These are phyloP conservation scores for Kluyveromyces starmeri DNA, from an alignment of 805 yeast species.

Conservation along the genomic window DNA sequence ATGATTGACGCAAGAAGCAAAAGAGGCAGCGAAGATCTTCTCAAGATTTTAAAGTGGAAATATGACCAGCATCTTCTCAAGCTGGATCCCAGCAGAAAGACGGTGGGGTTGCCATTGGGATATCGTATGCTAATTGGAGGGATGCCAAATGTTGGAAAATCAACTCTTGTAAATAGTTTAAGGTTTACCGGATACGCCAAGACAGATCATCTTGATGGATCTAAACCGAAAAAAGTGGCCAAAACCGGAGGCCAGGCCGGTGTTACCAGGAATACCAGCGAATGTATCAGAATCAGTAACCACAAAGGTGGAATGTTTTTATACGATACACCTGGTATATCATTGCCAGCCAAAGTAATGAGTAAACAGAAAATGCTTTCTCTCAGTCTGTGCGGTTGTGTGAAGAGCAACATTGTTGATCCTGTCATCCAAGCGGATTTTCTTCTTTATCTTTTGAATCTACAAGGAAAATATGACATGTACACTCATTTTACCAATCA, in stretches of 20 bases:
- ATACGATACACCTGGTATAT: conserved; percentile 91
- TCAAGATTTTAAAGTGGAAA: conserved; percentile 40
- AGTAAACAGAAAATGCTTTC: conserved; percentile 64
- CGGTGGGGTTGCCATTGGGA: conserved; percentile 79
- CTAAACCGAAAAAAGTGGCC: conserved; percentile 55
- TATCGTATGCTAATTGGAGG: conserved; percentile 71
- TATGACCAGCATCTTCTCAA: conserved; percentile 29
- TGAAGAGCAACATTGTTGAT: conserved; percentile 60
- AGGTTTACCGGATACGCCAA: conserved; percentile 35
- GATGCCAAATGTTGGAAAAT: conserved; percentile 97
- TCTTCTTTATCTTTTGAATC: conserved; percentile 62
- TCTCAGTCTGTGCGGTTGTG: conserved; percentile 66
- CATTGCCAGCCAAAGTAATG: conserved; percentile 59
- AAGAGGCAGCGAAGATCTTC: conserved; percentile 41
- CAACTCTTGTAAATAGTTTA: conserved; percentile 71
- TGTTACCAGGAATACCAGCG: conserved; percentile 73
- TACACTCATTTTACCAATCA: conserved; percentile 13
- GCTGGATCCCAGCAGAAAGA: conserved; percentile 15
- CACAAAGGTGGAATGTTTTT: conserved; percentile 55
- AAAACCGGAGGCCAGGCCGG: conserved; percentile 85
- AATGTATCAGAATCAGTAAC: conserved; percentile 52
- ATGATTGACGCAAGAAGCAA: conserved; percentile 50
- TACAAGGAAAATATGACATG: conserved; percentile 30
- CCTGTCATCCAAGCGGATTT: conserved; percentile 84
- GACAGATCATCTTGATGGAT: conserved; percentile 8